Evolutionary conservation across 176 grass and related monocot species (phyloP).

Genomic region (Alloteropsis semialata): DNA sequence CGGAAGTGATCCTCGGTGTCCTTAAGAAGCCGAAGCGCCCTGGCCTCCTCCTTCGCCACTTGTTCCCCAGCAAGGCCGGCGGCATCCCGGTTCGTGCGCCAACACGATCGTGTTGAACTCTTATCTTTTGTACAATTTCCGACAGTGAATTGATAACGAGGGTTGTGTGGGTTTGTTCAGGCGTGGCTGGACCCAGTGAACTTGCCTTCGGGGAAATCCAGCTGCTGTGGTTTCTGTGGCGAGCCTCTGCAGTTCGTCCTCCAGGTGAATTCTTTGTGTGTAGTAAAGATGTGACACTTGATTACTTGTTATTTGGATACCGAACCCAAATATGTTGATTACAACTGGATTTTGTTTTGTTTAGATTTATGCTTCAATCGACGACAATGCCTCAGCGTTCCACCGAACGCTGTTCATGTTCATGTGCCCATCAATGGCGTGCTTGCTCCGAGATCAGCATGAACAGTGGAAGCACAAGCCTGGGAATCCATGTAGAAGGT

Average conservation of each 20-base stretch:
- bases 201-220: constrained; percentile 49
- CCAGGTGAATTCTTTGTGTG: constrained; percentile 47
- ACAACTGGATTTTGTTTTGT: neutral
- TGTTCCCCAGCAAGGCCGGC: constrained; percentile 88
- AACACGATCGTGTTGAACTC: neutral
- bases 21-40: constrained; percentile 55
- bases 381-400: constrained; percentile 56
- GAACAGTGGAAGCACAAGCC: constrained; percentile 78
- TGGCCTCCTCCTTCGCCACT: constrained; percentile 61
- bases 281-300: neutral
- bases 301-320: neutral
- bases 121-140: neutral
- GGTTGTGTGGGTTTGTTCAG: constrained; percentile 25
- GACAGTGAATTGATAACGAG: neutral
- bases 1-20: constrained; percentile 57
- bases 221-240: constrained; percentile 64
- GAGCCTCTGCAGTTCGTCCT: constrained; percentile 83
- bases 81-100: constrained; percentile 44
- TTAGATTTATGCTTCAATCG: constrained; percentile 72
- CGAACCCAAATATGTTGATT: neutral
- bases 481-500: constrained; percentile 71
- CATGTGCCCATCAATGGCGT: constrained; percentile 86
- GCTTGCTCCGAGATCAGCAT: constrained; percentile 80
- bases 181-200: constrained; percentile 83
- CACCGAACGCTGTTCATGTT: constrained; percentile 77